These are phyloP conservation scores for Davidsoniella neocaledoniae DNA, from an alignment of 2,329 filamentous ascomycete species.

Conservation along the genomic window DNA sequence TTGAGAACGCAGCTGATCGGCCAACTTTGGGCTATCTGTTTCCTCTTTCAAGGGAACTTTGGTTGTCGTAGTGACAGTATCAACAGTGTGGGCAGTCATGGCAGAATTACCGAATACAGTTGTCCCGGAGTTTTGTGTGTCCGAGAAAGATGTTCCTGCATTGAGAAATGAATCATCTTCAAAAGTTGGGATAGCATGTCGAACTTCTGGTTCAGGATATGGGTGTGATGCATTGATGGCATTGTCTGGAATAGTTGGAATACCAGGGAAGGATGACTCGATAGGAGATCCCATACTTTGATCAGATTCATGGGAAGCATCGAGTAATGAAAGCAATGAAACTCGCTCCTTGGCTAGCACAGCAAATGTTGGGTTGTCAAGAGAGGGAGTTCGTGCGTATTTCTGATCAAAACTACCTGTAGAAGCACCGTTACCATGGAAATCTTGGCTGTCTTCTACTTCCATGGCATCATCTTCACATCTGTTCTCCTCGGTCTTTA, in stretches of 20 bases:
- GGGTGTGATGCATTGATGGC: conserved; percentile 10
- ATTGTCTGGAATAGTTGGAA: conserved; percentile 9
- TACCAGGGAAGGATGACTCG: conserved; percentile 1
- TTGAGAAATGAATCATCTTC: conserved; percentile 11
- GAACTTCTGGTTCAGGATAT: conserved; percentile 14
- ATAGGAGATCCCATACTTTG: conserved; percentile 7
- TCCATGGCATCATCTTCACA: conserved; percentile 13
- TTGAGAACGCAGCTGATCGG: conserved; percentile 3
- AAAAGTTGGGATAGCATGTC: conserved; percentile 20
- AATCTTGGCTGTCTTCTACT: conserved; percentile 15
- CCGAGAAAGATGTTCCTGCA: conserved; percentile 24
- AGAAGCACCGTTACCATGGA: conserved; percentile 16
- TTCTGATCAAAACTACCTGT: conserved; percentile 1
- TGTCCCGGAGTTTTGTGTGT: background rate
- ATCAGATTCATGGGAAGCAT: conserved; percentile 28
- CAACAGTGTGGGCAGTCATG: conserved; percentile 18
- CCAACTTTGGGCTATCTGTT: conserved; percentile 15
- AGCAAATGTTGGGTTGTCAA: conserved; percentile 43
- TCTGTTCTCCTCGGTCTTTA: conserved; percentile 19
- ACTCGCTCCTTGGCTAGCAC: conserved; percentile 35
- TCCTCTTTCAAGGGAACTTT: conserved; percentile 35
- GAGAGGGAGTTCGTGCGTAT: conserved; percentile 43
- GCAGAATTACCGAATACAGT: background rate
- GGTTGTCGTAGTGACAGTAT: conserved; percentile 32
- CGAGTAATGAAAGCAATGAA: conserved; percentile 44